Percentiles rank a stretch among this genome's conserved stretches.
Conservation (phyloP, 208 protist genomes). For the Leishmania tarentolae region DNA sequence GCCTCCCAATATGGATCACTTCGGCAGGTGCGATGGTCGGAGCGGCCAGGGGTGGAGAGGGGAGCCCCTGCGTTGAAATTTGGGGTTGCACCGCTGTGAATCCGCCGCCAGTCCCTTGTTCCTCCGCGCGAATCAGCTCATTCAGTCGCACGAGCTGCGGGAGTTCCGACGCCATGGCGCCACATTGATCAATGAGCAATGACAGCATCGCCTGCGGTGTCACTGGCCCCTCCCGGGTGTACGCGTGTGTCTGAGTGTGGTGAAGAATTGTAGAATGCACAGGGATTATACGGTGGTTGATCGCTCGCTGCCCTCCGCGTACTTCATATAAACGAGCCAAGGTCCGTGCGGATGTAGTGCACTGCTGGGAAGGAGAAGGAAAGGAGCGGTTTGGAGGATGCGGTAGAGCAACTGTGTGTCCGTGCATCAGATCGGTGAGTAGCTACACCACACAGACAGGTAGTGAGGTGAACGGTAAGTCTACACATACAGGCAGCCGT, state of each 20-base stretch:
- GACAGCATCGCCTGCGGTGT: constrained; percentile 9
- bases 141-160: constrained; percentile 21
- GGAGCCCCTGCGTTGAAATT: background rate
- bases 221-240: background rate
- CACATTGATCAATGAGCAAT: constrained; percentile 26
- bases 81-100: background rate
- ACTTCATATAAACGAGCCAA: background rate
- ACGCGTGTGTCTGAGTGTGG: background rate
- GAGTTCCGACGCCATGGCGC: constrained; percentile 18
- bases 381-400: background rate
- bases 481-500: background rate
- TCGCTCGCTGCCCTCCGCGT: background rate
- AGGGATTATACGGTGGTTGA: background rate
- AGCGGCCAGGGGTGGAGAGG: background rate
- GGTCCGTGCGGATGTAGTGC: background rate
- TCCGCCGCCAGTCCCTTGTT: constrained; percentile 4
- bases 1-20: background rate
- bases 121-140: constrained; percentile 17
- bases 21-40: background rate
- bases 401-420: background rate
- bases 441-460: background rate
- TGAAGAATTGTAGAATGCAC: background rate
- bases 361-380: background rate
- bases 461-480: background rate
- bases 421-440: background rate